phyloP scores from a whole-genome alignment of 176 grass and related monocot species.

The Stipa capillata region DNA sequence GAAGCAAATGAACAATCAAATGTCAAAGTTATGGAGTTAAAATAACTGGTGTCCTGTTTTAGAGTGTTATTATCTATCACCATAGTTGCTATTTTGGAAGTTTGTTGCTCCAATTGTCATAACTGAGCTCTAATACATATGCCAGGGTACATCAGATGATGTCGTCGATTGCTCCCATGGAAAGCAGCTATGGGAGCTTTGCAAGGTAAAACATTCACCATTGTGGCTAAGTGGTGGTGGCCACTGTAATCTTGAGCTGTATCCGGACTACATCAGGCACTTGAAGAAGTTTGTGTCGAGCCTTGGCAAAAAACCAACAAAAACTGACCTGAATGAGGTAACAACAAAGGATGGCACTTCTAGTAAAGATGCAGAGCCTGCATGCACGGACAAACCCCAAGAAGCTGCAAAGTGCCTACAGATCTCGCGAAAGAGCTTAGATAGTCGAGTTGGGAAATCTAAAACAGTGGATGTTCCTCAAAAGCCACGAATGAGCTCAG shows the following conservation, averaged over 20 bases:
- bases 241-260: constrained; percentile 94
- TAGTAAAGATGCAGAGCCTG: constrained; percentile 20
- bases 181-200: constrained; percentile 92
- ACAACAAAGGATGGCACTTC: background rate
- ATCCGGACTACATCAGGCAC: constrained; percentile 85
- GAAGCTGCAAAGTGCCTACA: constrained; percentile 49
- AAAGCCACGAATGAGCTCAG: constrained; percentile 81
- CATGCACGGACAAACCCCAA: constrained; percentile 23
- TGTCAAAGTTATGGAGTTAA: background rate
- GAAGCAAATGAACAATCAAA: background rate
- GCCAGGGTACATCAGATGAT: constrained; percentile 87
- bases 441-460: constrained; percentile 74
- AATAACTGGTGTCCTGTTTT: too few species aligned
- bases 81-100: background rate
- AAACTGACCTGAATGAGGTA: constrained; percentile 38
- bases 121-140: constrained; percentile 27
- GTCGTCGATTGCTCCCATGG: constrained; percentile 95
- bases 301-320: constrained; percentile 42
- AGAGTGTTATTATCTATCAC: too few species aligned
- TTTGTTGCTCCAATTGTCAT: background rate
- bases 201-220: constrained; percentile 88
- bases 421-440: constrained; percentile 76
- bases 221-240: constrained; percentile 89
- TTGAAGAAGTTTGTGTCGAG: constrained; percentile 68
- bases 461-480: constrained; percentile 68